Conservation (phyloP, 2,329 filamentous ascomycete genomes). For the Sclerotinia nivalis region DNA sequence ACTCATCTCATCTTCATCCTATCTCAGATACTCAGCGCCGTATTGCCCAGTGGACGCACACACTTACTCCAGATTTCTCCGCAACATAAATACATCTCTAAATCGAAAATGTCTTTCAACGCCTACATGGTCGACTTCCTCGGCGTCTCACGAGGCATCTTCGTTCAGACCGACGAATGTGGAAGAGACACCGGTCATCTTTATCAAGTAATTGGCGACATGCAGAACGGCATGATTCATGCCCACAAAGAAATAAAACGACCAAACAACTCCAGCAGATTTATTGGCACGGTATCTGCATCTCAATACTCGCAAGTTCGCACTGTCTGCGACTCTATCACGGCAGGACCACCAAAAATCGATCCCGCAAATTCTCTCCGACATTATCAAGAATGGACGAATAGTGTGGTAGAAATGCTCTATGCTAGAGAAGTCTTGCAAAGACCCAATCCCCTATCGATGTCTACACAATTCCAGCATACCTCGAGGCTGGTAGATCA, state of each 20-base stretch:
- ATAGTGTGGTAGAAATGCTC: slow-evolving; percentile 1
- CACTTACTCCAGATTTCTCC: not conserved
- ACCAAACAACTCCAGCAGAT: slow-evolving; percentile 7
- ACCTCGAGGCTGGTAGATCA: not conserved
- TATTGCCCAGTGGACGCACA: not conserved
- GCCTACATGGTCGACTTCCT: slow-evolving; percentile 22
- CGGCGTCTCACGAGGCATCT: slow-evolving; percentile 20
- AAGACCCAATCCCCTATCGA: slow-evolving; percentile 2
- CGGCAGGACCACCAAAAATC: slow-evolving; percentile 15
- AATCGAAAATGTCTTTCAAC: slow-evolving; percentile 15
- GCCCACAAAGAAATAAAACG: slow-evolving; percentile 21
- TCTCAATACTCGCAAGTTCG: slow-evolving; percentile 18
- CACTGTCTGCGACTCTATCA: slow-evolving; percentile 19
- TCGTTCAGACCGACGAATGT: slow-evolving; percentile 21
- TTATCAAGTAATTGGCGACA: slow-evolving; percentile 24
- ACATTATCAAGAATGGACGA: slow-evolving; percentile 20
- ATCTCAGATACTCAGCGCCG: not conserved
- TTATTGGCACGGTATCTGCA: slow-evolving; percentile 23
- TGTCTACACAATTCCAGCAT: slow-evolving; percentile 2
- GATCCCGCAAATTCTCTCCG: slow-evolving; percentile 17
- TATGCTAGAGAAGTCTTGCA: slow-evolving; percentile 5
- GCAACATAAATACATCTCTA: not conserved
- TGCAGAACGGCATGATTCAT: slow-evolving; percentile 24
- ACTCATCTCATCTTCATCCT: not conserved
- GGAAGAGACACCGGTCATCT: slow-evolving; percentile 21